These are phyloP conservation scores for Hyparrhenia diplandra DNA, from an alignment of 176 grass and related monocot genomes.

Conservation along the genomic window DNA sequence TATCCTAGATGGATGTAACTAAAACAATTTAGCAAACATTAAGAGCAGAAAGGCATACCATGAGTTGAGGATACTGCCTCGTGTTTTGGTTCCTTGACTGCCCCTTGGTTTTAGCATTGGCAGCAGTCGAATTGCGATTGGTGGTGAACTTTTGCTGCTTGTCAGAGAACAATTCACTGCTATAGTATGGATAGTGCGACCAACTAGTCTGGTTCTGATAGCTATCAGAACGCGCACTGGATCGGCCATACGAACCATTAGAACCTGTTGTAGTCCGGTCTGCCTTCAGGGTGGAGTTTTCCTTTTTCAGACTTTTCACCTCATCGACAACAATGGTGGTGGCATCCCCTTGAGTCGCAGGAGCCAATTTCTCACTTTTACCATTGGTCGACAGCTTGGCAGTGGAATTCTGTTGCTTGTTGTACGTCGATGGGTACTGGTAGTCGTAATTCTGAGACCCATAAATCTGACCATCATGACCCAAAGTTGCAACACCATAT, in stretches of 20 bases:
- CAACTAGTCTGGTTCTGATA: slow-evolving; percentile 37
- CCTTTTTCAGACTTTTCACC: slow-evolving; percentile 17
- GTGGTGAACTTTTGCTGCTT: slow-evolving; percentile 31
- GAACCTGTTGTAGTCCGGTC: slow-evolving; percentile 13
- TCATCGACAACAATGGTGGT: slow-evolving; percentile 12
- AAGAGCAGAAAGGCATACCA: slow-evolving; percentile 24
- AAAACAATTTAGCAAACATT: neutral
- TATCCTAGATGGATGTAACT: neutral
- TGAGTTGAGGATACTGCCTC: slow-evolving; percentile 35
- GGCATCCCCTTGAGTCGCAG: slow-evolving; percentile 10
- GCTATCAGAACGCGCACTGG: slow-evolving; percentile 30
- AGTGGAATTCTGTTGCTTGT: slow-evolving; percentile 31
- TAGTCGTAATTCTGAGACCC: slow-evolving; percentile 52
- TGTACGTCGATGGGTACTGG: slow-evolving; percentile 46
- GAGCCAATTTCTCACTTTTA: slow-evolving; percentile 22
- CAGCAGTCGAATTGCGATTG: slow-evolving; percentile 29
- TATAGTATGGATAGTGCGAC: slow-evolving; percentile 37
- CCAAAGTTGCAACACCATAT: slow-evolving; percentile 42
- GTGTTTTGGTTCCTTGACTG: slow-evolving; percentile 41
- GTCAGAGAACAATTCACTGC: slow-evolving; percentile 38
- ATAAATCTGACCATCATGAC: slow-evolving; percentile 53
- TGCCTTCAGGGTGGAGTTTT: slow-evolving; percentile 4
- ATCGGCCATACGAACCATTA: slow-evolving; percentile 28
- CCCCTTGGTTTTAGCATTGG: slow-evolving; percentile 32
- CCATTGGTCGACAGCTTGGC: slow-evolving; percentile 22